phyloP scores from a whole-genome alignment of 148 eudicot species.

The Silene uniflora region DNA sequence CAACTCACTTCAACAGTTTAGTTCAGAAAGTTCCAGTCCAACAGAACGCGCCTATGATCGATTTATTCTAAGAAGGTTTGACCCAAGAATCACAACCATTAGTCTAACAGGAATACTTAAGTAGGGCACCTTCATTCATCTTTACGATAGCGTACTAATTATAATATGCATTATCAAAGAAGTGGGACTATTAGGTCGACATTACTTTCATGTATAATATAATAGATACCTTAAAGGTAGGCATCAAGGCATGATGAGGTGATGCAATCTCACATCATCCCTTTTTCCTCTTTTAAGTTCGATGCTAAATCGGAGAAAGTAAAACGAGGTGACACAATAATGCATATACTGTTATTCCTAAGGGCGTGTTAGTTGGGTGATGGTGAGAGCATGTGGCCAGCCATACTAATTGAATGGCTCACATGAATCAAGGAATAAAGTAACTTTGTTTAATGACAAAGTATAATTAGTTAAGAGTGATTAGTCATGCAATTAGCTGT shows the following conservation, averaged over 20 bases:
- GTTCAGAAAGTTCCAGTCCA: neutral
- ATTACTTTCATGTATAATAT: conserved; percentile 17
- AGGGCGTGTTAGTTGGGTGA: conserved; percentile 18
- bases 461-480: conserved; percentile 26
- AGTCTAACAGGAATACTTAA: neutral
- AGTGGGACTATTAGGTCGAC: conserved; percentile 31
- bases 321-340: conserved; percentile 6
- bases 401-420: conserved; percentile 36
- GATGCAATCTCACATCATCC: conserved; percentile 43
- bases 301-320: conserved; percentile 15
- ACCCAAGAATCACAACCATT: neutral
- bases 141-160: neutral
- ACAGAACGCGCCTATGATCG: neutral
- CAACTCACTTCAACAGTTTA: too few species aligned
- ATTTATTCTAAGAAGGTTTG: neutral
- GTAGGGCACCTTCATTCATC: neutral
- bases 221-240: conserved; percentile 18
- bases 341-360: neutral
- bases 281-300: conserved; percentile 7
- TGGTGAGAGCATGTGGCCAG: conserved; percentile 56
- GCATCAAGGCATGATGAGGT: conserved; percentile 25
- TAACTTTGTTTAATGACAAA: conserved; percentile 32
- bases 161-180: conserved; percentile 14
- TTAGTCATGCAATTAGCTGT: conserved; percentile 24
- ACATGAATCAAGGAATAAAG: conserved; percentile 35